Evolutionary conservation across 2,329 filamentous ascomycete species (phyloP).

Genomic region (Nigrospora oryzae): DNA sequence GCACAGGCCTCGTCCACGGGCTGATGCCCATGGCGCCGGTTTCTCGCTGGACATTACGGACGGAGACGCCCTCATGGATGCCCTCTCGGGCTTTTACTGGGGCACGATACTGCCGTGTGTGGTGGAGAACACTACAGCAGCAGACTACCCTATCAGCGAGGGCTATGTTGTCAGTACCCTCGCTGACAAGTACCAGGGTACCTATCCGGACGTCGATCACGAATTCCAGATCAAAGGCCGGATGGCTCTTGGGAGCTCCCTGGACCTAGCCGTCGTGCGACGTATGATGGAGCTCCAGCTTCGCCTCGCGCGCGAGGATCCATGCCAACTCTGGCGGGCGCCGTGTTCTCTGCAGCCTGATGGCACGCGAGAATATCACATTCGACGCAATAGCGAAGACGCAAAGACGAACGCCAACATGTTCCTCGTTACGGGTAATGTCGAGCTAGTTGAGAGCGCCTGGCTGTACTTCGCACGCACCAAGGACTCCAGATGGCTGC

Average conservation of each 20-base stretch:
- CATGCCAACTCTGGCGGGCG: slow-evolving; percentile 5
- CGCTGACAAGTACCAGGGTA: slow-evolving; percentile 7
- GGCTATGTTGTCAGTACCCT: slow-evolving; percentile 7
- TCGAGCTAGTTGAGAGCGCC: slow-evolving; percentile 5
- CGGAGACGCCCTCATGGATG: slow-evolving; percentile 3
- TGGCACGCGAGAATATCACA: slow-evolving; percentile 6
- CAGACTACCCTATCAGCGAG: slow-evolving; percentile 2
- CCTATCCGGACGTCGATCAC: slow-evolving; percentile 8
- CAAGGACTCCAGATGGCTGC: slow-evolving; percentile 5
- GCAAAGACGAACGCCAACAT: slow-evolving; percentile 5
- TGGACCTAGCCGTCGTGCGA: slow-evolving; percentile 6
- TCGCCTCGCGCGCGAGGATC: slow-evolving; percentile 6
- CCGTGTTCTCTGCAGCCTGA: slow-evolving; percentile 7
- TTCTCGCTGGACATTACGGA: slow-evolving; percentile 3
- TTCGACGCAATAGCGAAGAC: slow-evolving; percentile 5
- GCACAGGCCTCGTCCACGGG: slow-evolving; percentile 4
- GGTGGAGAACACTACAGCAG: slow-evolving; percentile 4
- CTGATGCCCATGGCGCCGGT: slow-evolving; percentile 4
- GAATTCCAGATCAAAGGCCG: slow-evolving; percentile 8
- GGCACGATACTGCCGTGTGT: slow-evolving; percentile 6
- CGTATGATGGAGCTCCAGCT: slow-evolving; percentile 8
- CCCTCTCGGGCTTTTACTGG: slow-evolving; percentile 6
- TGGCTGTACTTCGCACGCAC: slow-evolving; percentile 6
- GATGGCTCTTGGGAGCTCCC: slow-evolving; percentile 1
- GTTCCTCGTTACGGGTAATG: slow-evolving; percentile 7